Evolutionary conservation across 2,329 filamentous ascomycete genomes (phyloP).

Genomic region (Sporothrix brunneoviolacea): DNA sequence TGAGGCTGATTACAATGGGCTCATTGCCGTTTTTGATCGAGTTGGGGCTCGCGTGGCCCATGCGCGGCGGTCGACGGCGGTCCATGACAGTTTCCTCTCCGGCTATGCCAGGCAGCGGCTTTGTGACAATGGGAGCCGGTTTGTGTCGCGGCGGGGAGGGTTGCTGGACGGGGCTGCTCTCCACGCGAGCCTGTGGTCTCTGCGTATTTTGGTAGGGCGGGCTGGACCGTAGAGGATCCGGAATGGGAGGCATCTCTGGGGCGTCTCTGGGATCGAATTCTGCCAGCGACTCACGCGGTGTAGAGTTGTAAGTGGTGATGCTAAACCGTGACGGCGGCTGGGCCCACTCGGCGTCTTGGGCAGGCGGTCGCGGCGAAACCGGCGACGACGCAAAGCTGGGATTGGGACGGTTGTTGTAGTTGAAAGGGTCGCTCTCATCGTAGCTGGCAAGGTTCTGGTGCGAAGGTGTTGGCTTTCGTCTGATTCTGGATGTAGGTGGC

Average conservation of each 20-base stretch:
- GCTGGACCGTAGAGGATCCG: constrained; percentile 7
- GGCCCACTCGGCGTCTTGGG: constrained; percentile 31
- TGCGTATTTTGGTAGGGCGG: constrained; percentile 2
- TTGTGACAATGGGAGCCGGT: constrained; percentile 8
- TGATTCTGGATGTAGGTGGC: constrained; percentile 3
- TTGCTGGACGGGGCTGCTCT: background rate
- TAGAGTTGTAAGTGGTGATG: constrained; percentile 54
- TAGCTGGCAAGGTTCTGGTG: constrained; percentile 16
- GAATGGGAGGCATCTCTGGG: constrained; percentile 16
- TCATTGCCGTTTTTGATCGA: constrained; percentile 11
- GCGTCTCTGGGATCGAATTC: constrained; percentile 12
- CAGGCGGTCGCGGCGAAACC: constrained; percentile 16
- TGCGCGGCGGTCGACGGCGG: constrained; percentile 31
- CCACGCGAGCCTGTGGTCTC: background rate
- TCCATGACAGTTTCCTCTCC: constrained; percentile 30
- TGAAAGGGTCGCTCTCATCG: constrained; percentile 19
- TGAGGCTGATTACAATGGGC: constrained; percentile 30
- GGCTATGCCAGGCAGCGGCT: background rate
- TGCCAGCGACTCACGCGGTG: constrained; percentile 32
- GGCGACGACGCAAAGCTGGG: constrained; percentile 1
- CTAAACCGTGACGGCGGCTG: constrained; percentile 58
- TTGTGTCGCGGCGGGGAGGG: constrained; percentile 5
- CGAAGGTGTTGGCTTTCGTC: constrained; percentile 14
- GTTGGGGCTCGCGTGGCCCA: constrained; percentile 17
- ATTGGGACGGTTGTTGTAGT: constrained; percentile 19